phyloP scores from a whole-genome alignment of 1,139 yeast genomes.

The Zygoascus sp. region DNA sequence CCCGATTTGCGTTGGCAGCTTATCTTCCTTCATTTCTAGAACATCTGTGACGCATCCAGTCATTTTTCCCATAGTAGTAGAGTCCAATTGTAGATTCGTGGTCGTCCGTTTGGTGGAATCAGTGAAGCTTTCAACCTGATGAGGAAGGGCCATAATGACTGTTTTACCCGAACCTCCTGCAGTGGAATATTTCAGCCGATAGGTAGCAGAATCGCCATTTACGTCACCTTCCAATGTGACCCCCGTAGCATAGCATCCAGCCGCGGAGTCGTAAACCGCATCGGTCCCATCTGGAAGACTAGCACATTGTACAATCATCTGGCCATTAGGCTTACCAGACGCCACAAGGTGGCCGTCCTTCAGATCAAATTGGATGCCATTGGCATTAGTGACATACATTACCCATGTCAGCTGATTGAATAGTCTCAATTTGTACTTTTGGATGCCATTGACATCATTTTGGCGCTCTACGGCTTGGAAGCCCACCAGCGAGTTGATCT shows the following conservation, averaged over 20 bases:
- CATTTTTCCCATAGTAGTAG: slow-evolving; percentile 67
- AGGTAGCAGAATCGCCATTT: slow-evolving; percentile 42
- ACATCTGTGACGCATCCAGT: slow-evolving; percentile 51
- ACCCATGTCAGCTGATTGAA: slow-evolving; percentile 53
- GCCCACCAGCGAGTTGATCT: slow-evolving; percentile 53
- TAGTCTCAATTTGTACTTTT: slow-evolving; percentile 42
- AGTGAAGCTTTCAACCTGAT: slow-evolving; percentile 56
- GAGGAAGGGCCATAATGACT: slow-evolving; percentile 67
- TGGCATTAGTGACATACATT: slow-evolving; percentile 51
- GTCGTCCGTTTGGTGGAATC: slow-evolving; percentile 23
- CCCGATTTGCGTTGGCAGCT: slow-evolving; percentile 47
- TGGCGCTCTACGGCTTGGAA: slow-evolving; percentile 43
- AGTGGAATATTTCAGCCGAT: slow-evolving; percentile 49
- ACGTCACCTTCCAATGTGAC: slow-evolving; percentile 41
- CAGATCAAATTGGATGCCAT: slow-evolving; percentile 41
- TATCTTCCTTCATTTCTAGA: slow-evolving; percentile 48
- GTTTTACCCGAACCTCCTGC: slow-evolving; percentile 51
- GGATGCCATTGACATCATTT: slow-evolving; percentile 31
- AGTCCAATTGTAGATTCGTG: slow-evolving; percentile 48
- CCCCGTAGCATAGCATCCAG: slow-evolving; percentile 53
- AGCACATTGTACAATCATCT: slow-evolving; percentile 51
- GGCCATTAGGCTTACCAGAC: slow-evolving; percentile 33
- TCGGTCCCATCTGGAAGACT: slow-evolving; percentile 43
- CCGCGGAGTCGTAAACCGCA: slow-evolving; percentile 48
- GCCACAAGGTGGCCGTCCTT: slow-evolving; percentile 40